Base-by-base conservation (phyloP, 306 rosid genomes). In the Pyrus pyrifolia region DNA sequence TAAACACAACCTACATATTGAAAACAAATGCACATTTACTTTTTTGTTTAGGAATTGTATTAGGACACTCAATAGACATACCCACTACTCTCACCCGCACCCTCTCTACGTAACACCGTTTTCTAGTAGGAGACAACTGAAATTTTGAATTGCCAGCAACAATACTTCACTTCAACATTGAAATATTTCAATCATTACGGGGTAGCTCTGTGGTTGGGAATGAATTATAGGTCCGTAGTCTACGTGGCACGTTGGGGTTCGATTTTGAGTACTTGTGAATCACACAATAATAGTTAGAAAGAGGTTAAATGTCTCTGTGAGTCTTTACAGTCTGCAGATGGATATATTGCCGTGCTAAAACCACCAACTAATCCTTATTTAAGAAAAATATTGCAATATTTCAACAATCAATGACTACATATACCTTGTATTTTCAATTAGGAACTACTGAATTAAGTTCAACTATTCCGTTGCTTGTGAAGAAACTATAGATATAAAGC, bases 161-260 rank as follows among this genome's bases (percentile, higher is more conserved):
- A 46, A 46, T 14, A 46, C 19, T 14, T 0, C 19, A 14, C 53
- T 5, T 17, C 2, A 13, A 46, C 15, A 46, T 46, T 46, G 52
- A 6, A 46, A 46, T 46, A 46, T 46, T 46, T 14, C 53, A 14
- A 46, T 7, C 15, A 46, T 0, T 2, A 0, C 9, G 9, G 9
- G 40, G 6, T 35, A 8, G 0, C 1, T 0, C 9, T 6, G 2
- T 0, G 2, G 2, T 7, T 35, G 1, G 9, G 2, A 6, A 35
- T 35, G 9, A 35, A 35, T 35, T 35, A 8, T 0, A 35, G 1
- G 9, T 35, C 0, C 9, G 1, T 35, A 35, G 9, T 35, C 40
- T 6, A 35, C 40, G 7, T 0, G 40, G 1, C 40, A 35, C 2
- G 0, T 35, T 35, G 40, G 7, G 9, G 1, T 35, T 35, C 0